These are phyloP conservation scores for Tricholoma bakamatsutake DNA, from an alignment of 768 basidiomycete genomes.

Conservation along the genomic window DNA sequence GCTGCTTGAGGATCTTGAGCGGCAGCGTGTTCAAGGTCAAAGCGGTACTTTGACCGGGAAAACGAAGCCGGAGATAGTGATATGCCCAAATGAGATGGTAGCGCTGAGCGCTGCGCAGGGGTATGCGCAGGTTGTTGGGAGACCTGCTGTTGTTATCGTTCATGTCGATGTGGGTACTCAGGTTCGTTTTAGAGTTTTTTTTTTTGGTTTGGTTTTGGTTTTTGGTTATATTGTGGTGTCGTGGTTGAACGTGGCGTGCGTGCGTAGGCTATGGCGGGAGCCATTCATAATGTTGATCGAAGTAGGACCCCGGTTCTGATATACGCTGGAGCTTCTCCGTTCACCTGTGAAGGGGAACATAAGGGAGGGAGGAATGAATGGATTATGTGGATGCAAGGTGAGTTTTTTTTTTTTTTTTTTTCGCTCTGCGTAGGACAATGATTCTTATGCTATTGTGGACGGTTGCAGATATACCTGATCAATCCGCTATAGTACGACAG, in stretches of 20 bases:
- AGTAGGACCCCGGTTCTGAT: conserved; percentile 59
- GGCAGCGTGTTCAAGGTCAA: conserved; percentile 32
- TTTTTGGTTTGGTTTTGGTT: too few species aligned
- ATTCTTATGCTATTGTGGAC: too few species aligned
- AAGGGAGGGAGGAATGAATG: conserved; percentile 66
- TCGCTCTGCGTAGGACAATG: too few species aligned
- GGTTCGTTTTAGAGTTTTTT: conserved; percentile 35
- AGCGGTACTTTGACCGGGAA: too few species aligned
- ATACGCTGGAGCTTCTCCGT: conserved; percentile 67
- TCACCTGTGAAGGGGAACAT: conserved; percentile 48
- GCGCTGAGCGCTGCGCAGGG: conserved; percentile 69
- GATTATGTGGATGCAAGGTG: conserved; percentile 71
- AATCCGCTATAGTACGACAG: conserved; percentile 62
- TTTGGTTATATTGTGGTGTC: too few species aligned
- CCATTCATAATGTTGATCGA: conserved; percentile 66
- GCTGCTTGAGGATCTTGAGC: conserved; percentile 60
- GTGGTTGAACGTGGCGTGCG: too few species aligned
- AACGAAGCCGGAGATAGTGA: conserved; percentile 49
- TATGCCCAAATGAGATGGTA: conserved; percentile 74
- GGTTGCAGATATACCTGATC: conserved; percentile 58
- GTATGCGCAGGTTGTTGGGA: conserved; percentile 59
- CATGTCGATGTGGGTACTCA: conserved; percentile 72
- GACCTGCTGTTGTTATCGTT: conserved; percentile 65
- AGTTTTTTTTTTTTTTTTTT: neutral
- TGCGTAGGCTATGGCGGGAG: conserved; percentile 56